Percentiles rank a stretch among this genome's conserved stretches.
phyloP scores from a whole-genome alignment of 306 rosid species.

The Malus orientalis region DNA sequence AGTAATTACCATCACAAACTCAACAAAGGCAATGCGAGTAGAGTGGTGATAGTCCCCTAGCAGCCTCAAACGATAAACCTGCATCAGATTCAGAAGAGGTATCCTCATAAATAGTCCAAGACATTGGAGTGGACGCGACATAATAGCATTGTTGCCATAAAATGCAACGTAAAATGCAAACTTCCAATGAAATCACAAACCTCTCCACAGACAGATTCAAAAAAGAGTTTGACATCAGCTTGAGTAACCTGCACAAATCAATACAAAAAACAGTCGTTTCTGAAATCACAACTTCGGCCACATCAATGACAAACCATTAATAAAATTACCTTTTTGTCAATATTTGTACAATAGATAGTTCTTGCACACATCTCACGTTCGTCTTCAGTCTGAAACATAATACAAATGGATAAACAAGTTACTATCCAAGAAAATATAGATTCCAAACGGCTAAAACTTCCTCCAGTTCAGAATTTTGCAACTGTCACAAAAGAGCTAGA shows the following conservation, averaged over 20 bases:
- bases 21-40: slow-evolving; percentile 96
- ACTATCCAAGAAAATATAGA: neutral
- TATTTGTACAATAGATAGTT: slow-evolving; percentile 39
- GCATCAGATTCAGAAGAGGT: neutral
- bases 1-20: slow-evolving; percentile 67
- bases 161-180: neutral
- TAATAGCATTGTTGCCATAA: neutral
- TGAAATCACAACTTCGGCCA: neutral
- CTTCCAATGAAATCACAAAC: slow-evolving; percentile 18
- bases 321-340: slow-evolving; percentile 38
- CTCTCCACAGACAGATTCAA: slow-evolving; percentile 43
- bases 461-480: neutral
- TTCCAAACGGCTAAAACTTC: neutral
- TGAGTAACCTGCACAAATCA: slow-evolving; percentile 24
- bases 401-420: neutral
- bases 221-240: slow-evolving; percentile 38
- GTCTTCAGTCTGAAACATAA: slow-evolving; percentile 22
- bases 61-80: slow-evolving; percentile 95
- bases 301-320: neutral
- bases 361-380: slow-evolving; percentile 46
- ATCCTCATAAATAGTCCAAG: neutral
- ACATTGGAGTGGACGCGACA: neutral
- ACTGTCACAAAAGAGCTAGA: neutral
- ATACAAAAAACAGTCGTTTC: neutral
- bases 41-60: slow-evolving; percentile 99